Evolutionary conservation across 345 rosid genomes (phyloP), one percentile per base, ranked within the genome.

Genomic region (Pelargonium nanum): DNA sequence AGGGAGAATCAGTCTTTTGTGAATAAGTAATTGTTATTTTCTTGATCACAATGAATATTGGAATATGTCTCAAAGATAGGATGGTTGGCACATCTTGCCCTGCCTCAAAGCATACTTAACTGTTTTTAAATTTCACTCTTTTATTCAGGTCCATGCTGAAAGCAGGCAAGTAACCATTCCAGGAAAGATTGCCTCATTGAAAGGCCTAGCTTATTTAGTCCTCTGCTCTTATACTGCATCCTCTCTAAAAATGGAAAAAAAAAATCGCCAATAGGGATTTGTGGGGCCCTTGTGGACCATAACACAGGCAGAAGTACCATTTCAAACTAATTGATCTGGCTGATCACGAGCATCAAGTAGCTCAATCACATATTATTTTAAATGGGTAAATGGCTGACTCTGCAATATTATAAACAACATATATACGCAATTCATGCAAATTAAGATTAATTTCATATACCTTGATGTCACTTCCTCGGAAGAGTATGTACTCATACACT

Each of bases 391-490:
- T 56, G 15, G 24, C 34, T 22, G 25, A 15, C 21, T 17, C n/a
- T 20, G 1, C n/a, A 5, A 19, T 34, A 5, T 20, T 57, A 30
- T 24, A 9, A 9, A 8, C n/a, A n/a, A n/a, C n/a, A n/a, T n/a
- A n/a, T n/a, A n/a, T n/a, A n/a, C n/a, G n/a, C n/a, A n/a, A 57
- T 1, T 4, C 30, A 58, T 52, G 22, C 9, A 34, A 59, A 59
- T 13, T 16, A 19, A 59, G 22, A 1, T 8, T 13, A 53, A 22
- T 16, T 51, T 4, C 23, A 20, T 16, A 54, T 71, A 82, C 79
- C 81, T 82, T 79, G 52, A 77, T 75, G 65, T 82, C 87, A 64
- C 71, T 75, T 65, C 79, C 82, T 23, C 82, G 78, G 60, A 82
- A 82, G 64, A 66, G 62, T 22, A 79, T 68, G 57, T 77, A 75